Evolutionary conservation across 345 rosid species (phyloP).

Genomic region (Cardamine chenopodiifolia): DNA sequence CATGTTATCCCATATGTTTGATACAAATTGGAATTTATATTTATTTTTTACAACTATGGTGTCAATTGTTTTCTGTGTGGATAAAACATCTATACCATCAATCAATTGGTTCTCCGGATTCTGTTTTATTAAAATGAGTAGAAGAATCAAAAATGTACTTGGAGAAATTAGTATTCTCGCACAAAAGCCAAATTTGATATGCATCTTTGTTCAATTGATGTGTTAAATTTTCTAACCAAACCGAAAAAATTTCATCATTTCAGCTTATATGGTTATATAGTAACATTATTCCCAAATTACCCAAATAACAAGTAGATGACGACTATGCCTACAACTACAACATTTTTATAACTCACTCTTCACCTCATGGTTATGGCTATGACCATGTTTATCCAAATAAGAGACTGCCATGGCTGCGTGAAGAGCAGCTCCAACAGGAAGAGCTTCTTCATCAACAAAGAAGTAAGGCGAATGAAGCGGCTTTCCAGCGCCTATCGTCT

Average conservation of each 20-base stretch:
- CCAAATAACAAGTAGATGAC: background rate
- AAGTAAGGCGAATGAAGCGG: conserved; percentile 67
- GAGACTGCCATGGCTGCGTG: conserved; percentile 66
- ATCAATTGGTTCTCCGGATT: background rate
- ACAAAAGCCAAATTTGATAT: too few species aligned
- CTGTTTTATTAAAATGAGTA: background rate
- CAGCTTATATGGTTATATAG: background rate
- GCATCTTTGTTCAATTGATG: background rate
- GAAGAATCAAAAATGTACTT: too few species aligned
- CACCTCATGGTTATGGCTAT: conserved; percentile 20
- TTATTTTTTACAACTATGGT: background rate
- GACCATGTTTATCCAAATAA: conserved; percentile 51
- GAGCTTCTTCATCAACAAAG: conserved; percentile 62
- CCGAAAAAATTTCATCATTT: background rate
- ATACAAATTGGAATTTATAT: background rate
- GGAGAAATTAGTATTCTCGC: too few species aligned
- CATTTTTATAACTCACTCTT: conserved; percentile 32
- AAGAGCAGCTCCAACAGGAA: conserved; percentile 71
- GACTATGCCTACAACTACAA: background rate
- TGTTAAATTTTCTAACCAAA: background rate
- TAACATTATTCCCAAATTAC: background rate
- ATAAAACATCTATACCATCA: too few species aligned
- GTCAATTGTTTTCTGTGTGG: background rate
- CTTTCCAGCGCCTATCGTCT: conserved; percentile 53
- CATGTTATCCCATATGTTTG: background rate